A percentile compares a stretch with the other conserved stretches of the same genome.
phyloP scores from a whole-genome alignment of 441 rosid species.

The Adansonia madagascariensis region DNA sequence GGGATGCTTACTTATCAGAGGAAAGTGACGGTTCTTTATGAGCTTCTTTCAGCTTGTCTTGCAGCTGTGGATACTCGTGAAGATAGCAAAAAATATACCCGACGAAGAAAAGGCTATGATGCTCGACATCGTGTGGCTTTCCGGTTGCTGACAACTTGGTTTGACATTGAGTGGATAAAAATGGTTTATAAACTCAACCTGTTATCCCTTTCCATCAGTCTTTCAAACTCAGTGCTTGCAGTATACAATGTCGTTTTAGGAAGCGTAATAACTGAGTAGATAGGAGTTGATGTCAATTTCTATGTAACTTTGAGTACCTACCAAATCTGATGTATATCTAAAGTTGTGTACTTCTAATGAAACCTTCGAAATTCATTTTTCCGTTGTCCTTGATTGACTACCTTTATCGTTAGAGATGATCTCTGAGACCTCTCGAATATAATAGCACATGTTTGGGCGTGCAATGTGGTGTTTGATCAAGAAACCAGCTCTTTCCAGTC shows the following conservation, averaged over 20 bases:
- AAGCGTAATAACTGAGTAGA: neutral
- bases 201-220: conserved; percentile 23
- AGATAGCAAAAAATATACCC: conserved; percentile 45
- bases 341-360: neutral
- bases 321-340: neutral
- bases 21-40: conserved; percentile 75
- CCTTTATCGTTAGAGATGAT: conserved; percentile 3
- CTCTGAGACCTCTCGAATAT: conserved; percentile 1
- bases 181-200: conserved; percentile 58
- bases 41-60: conserved; percentile 87
- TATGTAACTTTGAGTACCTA: conserved; percentile 1
- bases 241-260: conserved; percentile 8
- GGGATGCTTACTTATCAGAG: conserved; percentile 58
- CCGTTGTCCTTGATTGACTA: neutral
- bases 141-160: conserved; percentile 82
- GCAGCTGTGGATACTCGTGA: conserved; percentile 67
- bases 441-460: neutral
- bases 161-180: conserved; percentile 73
- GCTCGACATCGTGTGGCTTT: conserved; percentile 89
- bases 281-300: neutral
- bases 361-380: neutral
- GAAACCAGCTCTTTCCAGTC: conserved; percentile 6
- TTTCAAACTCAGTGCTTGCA: conserved; percentile 5
- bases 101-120: conserved; percentile 78
- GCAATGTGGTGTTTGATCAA: neutral